Base-by-base conservation (phyloP, 2,329 filamentous ascomycete genomes). In the Eutypella sp. region DNA sequence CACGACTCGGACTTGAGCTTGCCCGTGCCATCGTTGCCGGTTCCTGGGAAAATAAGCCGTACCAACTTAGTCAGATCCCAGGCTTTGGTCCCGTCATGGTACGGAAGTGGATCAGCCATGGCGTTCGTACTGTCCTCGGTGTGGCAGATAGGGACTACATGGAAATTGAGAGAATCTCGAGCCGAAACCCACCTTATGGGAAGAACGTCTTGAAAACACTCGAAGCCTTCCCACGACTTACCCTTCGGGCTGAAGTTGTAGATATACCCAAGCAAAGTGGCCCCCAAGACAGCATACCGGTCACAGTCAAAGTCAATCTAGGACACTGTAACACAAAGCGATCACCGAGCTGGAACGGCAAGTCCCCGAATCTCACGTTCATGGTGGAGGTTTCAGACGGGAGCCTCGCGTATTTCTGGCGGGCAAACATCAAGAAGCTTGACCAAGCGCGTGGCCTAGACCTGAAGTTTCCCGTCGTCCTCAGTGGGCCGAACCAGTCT, bases 131-230 rank as follows among this genome's bases (percentile, higher is more conserved):
- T 5, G 81, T 97, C 5, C 78, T 85, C 36, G 77, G 80, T n/a
- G 70, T 99, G 11, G 79, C 84, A 15, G 67, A 64, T 6, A 74
- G 81, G 13, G 84, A 92, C 29, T 73, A 84, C 22, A 78, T 82
- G 44, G 77, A 81, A 22, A 88, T 99, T 42, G 92, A 97, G 57
- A 77, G 82, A 40, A 68, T 89, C 20, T 64, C 95, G 40, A 85
- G 82, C 51, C 84, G 85, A 44, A 89, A 95, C 53, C 88, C 90
- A 0, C 89, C 92, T 0, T 96, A 87, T 59, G 93, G 92, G 0
- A 75, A 79, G 38, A 84, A 84, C 36, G 61, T 95, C 36, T 68
- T 87, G 13, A 78, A 81, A 11, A 71, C 73, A 18, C 66, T 93
- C 9, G 77, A 76, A 2, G 73, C 75, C 0, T 97, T 96, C 56